Conservation (phyloP, 768 basidiomycete species). For the Suillus clintonianus region DNA sequence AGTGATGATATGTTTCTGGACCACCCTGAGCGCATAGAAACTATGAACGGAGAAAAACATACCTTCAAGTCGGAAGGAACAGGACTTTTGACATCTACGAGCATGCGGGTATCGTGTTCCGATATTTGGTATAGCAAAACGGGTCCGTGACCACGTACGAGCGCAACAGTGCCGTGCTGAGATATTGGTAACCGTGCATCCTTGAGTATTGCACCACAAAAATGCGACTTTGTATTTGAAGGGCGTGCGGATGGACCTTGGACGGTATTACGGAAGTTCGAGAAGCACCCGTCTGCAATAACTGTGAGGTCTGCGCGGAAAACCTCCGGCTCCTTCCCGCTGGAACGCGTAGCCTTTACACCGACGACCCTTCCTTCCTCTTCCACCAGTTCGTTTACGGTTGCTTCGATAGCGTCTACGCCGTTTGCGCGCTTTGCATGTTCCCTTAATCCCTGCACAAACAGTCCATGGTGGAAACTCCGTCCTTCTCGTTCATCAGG, state of each 20-base stretch:
- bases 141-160: conserved; percentile 81
- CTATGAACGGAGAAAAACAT: neutral
- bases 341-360: conserved; percentile 55
- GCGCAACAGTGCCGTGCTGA: conserved; percentile 80
- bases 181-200: conserved; percentile 73
- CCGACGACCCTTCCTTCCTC: conserved; percentile 62
- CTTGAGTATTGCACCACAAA: conserved; percentile 83
- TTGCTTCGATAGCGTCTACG: conserved; percentile 85
- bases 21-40: conserved; percentile 10
- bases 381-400: conserved; percentile 74
- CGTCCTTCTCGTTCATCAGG: conserved; percentile 72
- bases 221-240: conserved; percentile 69
- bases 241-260: conserved; percentile 52
- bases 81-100: conserved; percentile 86
- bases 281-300: conserved; percentile 93
- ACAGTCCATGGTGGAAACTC: conserved; percentile 92
- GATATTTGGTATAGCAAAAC: conserved; percentile 93
- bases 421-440: conserved; percentile 60
- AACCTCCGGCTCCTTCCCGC: conserved; percentile 44
- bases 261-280: conserved; percentile 81
- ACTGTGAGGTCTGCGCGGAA: conserved; percentile 80
- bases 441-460: conserved; percentile 77
- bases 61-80: conserved; percentile 83
- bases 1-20: conserved; percentile 65
- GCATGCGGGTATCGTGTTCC: conserved; percentile 86